Base-by-base conservation (phyloP, 306 rosid genomes). In the Oxytropis ochrocephala region DNA sequence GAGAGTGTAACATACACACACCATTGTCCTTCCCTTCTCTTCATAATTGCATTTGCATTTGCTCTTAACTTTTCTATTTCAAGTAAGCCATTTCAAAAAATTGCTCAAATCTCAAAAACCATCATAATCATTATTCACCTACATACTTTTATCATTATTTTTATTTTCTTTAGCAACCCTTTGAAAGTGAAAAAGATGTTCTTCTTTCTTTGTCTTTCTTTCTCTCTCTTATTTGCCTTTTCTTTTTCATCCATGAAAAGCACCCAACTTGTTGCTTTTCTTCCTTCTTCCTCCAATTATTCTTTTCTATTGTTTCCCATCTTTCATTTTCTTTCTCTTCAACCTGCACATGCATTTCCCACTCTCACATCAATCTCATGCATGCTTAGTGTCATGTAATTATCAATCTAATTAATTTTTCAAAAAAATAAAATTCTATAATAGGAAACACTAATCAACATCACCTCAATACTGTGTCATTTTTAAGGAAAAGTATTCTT, bases 221-320 rank as follows among this genome's bases (percentile, higher is more conserved):
- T n/a, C n/a, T n/a, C n/a, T n/a, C n/a, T n/a, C n/a, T n/a, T n/a
- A n/a, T n/a, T n/a, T 86, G 38, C 81, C 90, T 82, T 83, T 76
- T 87, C 74, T 73, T 90, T 85, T 81, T 86, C 96, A 93, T 88
- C 97, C 98, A 94, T 53, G 92, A 76, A 69, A 94, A 85, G 83
- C 99, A 94, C 21, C 99, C 95, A 19, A 80, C 76, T 77, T 77
- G 86, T 38, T 69, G 77, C 65, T 78, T 73, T 19, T 85, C 75
- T 39, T 68, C 14, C 57, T 68, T 79, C 50, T 46, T 79, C 79
- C 78, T 79, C 79, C 78, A 77, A 33, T 80, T 79, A 6, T 52
- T 76, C 75, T 69, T 73, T 47, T 69, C 74, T 39, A 72, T 69
- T 77, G 75, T 72, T 68, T 78, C 82, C 72, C 78, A 68, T 77